phyloP scores from a whole-genome alignment of 164 flowering plant species.

The Berberis thunbergii region DNA sequence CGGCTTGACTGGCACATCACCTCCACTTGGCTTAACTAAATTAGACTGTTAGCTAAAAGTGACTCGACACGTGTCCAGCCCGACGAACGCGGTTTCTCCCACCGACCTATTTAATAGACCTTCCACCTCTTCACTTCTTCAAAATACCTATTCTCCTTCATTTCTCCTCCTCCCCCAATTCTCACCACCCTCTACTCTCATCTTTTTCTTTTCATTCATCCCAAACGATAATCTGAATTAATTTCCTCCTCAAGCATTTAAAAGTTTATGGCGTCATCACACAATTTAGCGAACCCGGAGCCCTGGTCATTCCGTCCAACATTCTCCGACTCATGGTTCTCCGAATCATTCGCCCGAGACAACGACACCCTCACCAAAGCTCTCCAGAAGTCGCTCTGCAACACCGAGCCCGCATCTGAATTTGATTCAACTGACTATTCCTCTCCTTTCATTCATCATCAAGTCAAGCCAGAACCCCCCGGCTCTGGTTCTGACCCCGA shows the following conservation, averaged over 20 bases:
- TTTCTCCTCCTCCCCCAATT: not conserved
- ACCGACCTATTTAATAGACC: not conserved
- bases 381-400: slow-evolving; percentile 39
- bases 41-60: not conserved
- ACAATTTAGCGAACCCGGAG: slow-evolving; percentile 41
- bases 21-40: not conserved
- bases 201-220: not conserved
- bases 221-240: not conserved
- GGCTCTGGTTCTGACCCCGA: no score
- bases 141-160: not conserved
- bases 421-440: no score
- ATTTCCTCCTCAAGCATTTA: not conserved
- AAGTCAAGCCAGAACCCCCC: no score
- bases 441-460: no score
- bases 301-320: slow-evolving; percentile 37
- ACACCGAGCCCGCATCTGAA: no score
- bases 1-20: not conserved
- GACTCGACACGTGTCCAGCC: not conserved
- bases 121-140: not conserved
- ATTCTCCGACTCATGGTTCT: slow-evolving; percentile 46
- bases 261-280: slow-evolving; percentile 40
- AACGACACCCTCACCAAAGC: slow-evolving; percentile 63
- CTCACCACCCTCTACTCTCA: not conserved
- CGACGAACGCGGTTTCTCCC: not conserved
- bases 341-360: slow-evolving; percentile 53